Conservation (phyloP, 345 rosid species). For the Draba incana region DNA sequence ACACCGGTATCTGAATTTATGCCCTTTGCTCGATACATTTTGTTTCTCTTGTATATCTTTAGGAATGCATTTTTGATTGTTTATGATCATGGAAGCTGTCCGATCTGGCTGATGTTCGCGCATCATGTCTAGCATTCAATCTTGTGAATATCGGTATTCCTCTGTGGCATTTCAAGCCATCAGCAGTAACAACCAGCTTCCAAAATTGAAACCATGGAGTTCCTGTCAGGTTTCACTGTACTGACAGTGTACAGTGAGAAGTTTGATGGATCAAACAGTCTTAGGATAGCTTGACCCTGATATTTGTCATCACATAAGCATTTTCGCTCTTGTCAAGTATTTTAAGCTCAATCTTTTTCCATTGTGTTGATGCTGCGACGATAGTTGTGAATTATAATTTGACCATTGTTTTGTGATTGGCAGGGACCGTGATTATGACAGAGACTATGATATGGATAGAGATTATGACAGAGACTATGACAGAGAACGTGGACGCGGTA, state of each 20-base stretch:
- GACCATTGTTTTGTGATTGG: background rate
- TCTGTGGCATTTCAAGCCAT: constrained; percentile 70
- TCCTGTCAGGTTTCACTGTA: constrained; percentile 98
- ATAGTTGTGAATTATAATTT: background rate
- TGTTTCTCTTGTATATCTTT: background rate
- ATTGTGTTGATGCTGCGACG: constrained; percentile 12
- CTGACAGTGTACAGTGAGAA: constrained; percentile 99
- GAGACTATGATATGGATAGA: constrained; percentile 60
- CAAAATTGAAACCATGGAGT: constrained; percentile 55
- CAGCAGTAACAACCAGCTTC: constrained; percentile 64
- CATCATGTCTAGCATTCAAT: constrained; percentile 21
- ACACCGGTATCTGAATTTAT: constrained; percentile 55
- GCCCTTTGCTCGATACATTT: background rate
- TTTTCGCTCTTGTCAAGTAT: background rate
- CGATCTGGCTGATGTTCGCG: constrained; percentile 7
- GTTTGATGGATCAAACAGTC: constrained; percentile 91
- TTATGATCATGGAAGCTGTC: constrained; percentile 49
- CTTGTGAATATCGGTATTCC: constrained; percentile 23
- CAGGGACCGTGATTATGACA: constrained; percentile 66
- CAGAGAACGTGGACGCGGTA: constrained; percentile 56
- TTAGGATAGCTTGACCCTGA: constrained; percentile 3
- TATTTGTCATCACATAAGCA: background rate
- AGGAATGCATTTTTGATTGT: background rate
- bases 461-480: constrained; percentile 59
- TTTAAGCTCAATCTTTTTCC: constrained; percentile 3